A percentile compares a stretch with the other conserved stretches of the same genome.
These are phyloP conservation scores for Ceriops decandra DNA, from an alignment of 345 rosid species.

Conservation along the genomic window DNA sequence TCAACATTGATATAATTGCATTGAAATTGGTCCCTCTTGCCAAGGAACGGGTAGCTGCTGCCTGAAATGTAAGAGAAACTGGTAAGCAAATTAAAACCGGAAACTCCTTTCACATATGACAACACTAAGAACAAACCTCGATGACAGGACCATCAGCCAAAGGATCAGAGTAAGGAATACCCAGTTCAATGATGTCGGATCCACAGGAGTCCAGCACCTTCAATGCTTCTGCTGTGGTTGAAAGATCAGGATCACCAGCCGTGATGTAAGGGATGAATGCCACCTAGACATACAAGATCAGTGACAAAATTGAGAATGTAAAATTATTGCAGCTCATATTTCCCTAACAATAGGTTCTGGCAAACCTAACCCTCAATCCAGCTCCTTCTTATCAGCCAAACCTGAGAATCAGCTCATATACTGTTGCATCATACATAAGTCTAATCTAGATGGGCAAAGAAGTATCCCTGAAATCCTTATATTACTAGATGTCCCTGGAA, in stretches of 20 bases:
- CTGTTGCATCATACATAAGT: too few species aligned
- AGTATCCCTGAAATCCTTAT: too few species aligned
- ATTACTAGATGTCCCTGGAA: too few species aligned
- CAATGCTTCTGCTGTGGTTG: slow-evolving; percentile 78
- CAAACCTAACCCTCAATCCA: not conserved
- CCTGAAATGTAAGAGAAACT: slow-evolving; percentile 42
- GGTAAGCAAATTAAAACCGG: slow-evolving; percentile 6
- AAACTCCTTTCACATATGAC: not conserved
- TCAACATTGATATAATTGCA: slow-evolving; percentile 62
- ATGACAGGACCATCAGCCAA: slow-evolving; percentile 91
- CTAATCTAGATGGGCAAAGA: too few species aligned
- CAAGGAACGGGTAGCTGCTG: slow-evolving; percentile 83
- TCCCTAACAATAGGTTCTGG: not conserved
- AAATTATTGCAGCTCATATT: not conserved
- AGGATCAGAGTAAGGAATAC: slow-evolving; percentile 92
- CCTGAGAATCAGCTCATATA: too few species aligned
- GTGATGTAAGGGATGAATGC: slow-evolving; percentile 88
- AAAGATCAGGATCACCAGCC: slow-evolving; percentile 97
- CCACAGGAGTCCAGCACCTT: slow-evolving; percentile 79
- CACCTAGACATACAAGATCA: slow-evolving; percentile 40
- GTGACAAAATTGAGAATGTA: not conserved
- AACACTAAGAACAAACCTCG: slow-evolving; percentile 47
- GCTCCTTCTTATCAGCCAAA: not conserved
- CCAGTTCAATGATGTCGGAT: slow-evolving; percentile 78
- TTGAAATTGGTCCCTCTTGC: slow-evolving; percentile 73